Evolutionary conservation across 306 rosid genomes (phyloP), one percentile per base, ranked within the genome.

Genomic region (Sphenostylis stenocarpa): DNA sequence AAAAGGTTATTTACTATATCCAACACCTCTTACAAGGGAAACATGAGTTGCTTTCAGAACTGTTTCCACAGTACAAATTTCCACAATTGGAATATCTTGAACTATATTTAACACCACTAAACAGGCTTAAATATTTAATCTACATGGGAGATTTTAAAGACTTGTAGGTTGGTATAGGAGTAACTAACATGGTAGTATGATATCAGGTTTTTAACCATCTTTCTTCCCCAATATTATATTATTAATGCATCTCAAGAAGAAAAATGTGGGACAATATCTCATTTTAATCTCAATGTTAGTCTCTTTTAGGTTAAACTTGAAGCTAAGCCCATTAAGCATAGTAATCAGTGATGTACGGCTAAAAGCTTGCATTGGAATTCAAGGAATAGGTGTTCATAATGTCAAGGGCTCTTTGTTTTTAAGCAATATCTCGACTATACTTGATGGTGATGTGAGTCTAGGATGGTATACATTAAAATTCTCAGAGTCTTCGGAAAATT

Each of bases 351-450:
- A 38, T 81, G 73, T 66, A 67, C 75, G 82, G 77, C 51, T 61
- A 77, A 29, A 76, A 70, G 85, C 97, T 92, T 92, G 92, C 90
- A 88, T 87, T 90, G 80, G 79, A 90, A 77, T 88, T 76, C 88
- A 92, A 88, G 97, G 80, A 84, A 87, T 77, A 65, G 69, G 78
- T 3, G 12, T 76, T 75, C 79, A 80, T 53, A 73, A 72, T 72
- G 55, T 70, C 79, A 17, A 77, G 74, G 58, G 67, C 82, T 81
- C 93, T 88, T 88, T 64, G 84, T 86, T 81, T 81, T 76, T 67
- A 87, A 90, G 92, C 86, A 80, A 87, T 38, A 78, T 49, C 85
- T 74, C 76, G 52, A 77, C 45, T 73, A 15, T 77, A 73, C 67
- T 74, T 89, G 79, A 83, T 14, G 79, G 26, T 84, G 84, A 87